Conservation (phyloP, 2,329 filamentous ascomycete genomes). For the Colletotrichum salicis region DNA sequence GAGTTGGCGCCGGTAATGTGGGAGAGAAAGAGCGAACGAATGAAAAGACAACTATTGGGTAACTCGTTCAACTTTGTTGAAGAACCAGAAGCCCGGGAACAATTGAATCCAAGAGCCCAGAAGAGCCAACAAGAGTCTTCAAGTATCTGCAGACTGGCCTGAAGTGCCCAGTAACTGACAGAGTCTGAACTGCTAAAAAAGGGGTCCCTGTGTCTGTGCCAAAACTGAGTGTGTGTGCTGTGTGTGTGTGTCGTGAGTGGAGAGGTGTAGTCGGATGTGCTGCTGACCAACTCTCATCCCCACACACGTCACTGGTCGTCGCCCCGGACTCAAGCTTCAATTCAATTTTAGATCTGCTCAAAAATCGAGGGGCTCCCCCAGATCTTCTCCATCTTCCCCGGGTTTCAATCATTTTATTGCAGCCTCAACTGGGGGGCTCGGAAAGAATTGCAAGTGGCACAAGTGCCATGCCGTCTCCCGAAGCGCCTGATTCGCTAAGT, state of each 20-base stretch:
- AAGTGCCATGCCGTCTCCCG: slow-evolving; percentile 35
- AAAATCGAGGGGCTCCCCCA: slow-evolving; percentile 36
- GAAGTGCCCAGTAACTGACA: neutral
- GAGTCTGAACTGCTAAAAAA: neutral
- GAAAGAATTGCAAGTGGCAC: slow-evolving; percentile 31
- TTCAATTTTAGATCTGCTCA: slow-evolving; percentile 32
- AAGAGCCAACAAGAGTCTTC: neutral
- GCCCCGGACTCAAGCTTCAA: slow-evolving; percentile 22
- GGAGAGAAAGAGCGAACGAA: neutral
- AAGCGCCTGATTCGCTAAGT: slow-evolving; percentile 37
- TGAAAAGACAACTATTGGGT: neutral
- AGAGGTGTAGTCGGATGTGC: slow-evolving; percentile 22
- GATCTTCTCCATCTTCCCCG: slow-evolving; percentile 36
- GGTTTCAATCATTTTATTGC: slow-evolving; percentile 31
- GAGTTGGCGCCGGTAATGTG: neutral
- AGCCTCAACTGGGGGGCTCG: slow-evolving; percentile 27
- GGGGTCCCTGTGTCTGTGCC: neutral
- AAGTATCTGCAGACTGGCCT: neutral
- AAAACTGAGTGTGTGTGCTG: neutral
- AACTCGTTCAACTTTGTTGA: neutral
- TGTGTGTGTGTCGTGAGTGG: neutral
- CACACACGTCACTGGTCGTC: slow-evolving; percentile 28
- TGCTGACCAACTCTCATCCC: slow-evolving; percentile 29
- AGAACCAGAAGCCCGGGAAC: neutral
- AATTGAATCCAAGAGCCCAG: neutral